Evolutionary conservation across 2,329 filamentous ascomycete species (phyloP).

Genomic region (Xylariaceae sp.): DNA sequence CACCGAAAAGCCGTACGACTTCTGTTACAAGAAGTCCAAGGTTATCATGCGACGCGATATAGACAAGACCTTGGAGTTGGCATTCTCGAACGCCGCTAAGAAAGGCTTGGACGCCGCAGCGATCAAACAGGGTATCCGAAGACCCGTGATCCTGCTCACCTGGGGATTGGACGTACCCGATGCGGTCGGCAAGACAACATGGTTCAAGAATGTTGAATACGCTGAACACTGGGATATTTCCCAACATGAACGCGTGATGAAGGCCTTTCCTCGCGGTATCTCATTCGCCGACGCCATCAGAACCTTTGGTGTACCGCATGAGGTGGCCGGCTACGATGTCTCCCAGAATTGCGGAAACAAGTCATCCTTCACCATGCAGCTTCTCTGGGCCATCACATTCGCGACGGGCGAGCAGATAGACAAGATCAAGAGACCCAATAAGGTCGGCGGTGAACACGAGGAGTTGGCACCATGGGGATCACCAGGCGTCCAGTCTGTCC

Average conservation of each 20-base stretch:
- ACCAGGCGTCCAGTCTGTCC: constrained; percentile 10
- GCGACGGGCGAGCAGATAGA: constrained; percentile 5
- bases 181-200: constrained; percentile 3
- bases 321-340: constrained; percentile 6
- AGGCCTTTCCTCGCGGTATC: not conserved
- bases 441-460: not conserved
- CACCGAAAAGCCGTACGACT: constrained; percentile 16
- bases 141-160: constrained; percentile 7
- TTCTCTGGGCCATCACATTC: constrained; percentile 11
- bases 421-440: not conserved
- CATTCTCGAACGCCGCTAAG: constrained; percentile 3
- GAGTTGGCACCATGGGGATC: not conserved
- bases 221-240: constrained; percentile 15
- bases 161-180: constrained; percentile 11
- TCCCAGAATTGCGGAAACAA: constrained; percentile 17
- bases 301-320: not conserved
- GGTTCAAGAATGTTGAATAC: constrained; percentile 2
- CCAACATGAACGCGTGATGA: not conserved
- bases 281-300: not conserved
- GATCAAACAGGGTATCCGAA: not conserved
- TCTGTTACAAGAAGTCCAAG: constrained; percentile 14
- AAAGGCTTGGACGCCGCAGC: not conserved
- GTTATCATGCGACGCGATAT: constrained; percentile 1
- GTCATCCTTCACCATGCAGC: constrained; percentile 14
- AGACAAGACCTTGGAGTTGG: not conserved